Evolutionary conservation across 1,284 basidiomycete species (phyloP).

Genomic region (Farysia itapuensis): DNA sequence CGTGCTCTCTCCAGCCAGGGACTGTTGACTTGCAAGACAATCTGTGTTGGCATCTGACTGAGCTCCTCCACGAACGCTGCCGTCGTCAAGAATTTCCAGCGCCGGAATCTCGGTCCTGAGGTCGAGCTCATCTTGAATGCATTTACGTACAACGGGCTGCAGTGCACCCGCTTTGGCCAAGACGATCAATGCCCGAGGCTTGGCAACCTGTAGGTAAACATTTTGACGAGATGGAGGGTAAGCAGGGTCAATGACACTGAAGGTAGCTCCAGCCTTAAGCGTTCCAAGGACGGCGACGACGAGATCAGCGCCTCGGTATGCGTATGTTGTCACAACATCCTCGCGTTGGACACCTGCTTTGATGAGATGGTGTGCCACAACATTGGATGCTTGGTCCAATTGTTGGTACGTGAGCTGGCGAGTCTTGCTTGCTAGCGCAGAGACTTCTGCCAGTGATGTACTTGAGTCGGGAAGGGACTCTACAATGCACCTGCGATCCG

Average conservation of each 20-base stretch:
- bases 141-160: slow-evolving; percentile 79
- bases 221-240: slow-evolving; percentile 93
- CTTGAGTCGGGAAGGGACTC: slow-evolving; percentile 65
- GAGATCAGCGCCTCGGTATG: slow-evolving; percentile 91
- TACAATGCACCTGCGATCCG: slow-evolving; percentile 53
- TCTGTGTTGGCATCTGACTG: slow-evolving; percentile 42
- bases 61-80: slow-evolving; percentile 69
- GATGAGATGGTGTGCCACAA: slow-evolving; percentile 87
- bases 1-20: slow-evolving; percentile 64
- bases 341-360: slow-evolving; percentile 83
- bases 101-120: slow-evolving; percentile 93
- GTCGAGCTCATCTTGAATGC: slow-evolving; percentile 74
- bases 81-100: slow-evolving; percentile 71
- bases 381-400: slow-evolving; percentile 82
- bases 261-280: slow-evolving; percentile 93
- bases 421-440: slow-evolving; percentile 64
- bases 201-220: slow-evolving; percentile 92
- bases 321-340: slow-evolving; percentile 99
- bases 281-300: slow-evolving; percentile 96
- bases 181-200: slow-evolving; percentile 87
- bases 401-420: slow-evolving; percentile 75
- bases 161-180: slow-evolving; percentile 87
- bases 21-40: slow-evolving; percentile 64
- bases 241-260: slow-evolving; percentile 97
- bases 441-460: slow-evolving; percentile 68